A percentile compares a stretch with the other conserved stretches of the same genome.
Evolutionary conservation across 306 rosid species (phyloP).

Genomic region (Prunus salicina): DNA sequence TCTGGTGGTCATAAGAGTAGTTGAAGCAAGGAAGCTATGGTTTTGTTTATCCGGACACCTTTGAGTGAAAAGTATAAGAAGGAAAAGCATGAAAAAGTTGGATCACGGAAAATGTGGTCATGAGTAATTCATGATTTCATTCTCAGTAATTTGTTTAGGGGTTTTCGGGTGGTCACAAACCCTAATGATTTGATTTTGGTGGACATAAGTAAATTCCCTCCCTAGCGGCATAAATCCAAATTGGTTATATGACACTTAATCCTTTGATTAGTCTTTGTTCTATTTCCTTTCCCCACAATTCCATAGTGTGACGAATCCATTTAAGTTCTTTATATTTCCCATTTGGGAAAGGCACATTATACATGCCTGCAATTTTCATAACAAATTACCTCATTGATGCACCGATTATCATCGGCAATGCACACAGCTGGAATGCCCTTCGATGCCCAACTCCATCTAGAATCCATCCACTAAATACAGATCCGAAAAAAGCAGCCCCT

Average conservation of each 20-base stretch:
- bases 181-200: neutral
- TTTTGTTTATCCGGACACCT: neutral
- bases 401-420: conserved; percentile 84
- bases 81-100: neutral
- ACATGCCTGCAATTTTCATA: neutral
- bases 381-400: conserved; percentile 63
- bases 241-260: neutral
- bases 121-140: conserved; percentile 7
- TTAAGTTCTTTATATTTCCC: neutral
- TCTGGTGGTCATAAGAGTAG: neutral
- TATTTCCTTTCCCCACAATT: neutral
- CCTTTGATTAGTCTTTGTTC: neutral
- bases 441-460: conserved; percentile 80
- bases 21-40: neutral
- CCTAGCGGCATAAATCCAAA: neutral
- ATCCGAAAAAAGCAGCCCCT: conserved; percentile 85
- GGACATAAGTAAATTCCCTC: neutral
- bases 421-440: conserved; percentile 85
- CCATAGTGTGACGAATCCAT: neutral
- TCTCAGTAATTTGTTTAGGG: neutral
- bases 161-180: neutral
- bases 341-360: neutral
- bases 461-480: conserved; percentile 72
- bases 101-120: neutral
- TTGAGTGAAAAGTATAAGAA: neutral